phyloP scores from a whole-genome alignment of 1,284 basidiomycete species.

The Rhodotorula sp. region DNA sequence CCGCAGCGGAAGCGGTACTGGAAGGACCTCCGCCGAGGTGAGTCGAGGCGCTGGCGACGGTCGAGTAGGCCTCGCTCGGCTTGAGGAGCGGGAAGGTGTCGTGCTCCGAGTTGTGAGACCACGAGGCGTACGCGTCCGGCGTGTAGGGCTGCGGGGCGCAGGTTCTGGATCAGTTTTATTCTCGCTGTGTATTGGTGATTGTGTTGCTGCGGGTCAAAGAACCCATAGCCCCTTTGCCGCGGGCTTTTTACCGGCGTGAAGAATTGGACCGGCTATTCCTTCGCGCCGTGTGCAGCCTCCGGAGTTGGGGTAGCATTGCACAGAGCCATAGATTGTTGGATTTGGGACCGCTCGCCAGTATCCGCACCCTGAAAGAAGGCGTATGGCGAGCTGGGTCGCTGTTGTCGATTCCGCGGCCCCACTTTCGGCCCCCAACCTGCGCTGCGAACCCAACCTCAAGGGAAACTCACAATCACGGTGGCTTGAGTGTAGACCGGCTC shows the following conservation, averaged over 20 bases:
- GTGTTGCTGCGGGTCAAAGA: too few species aligned
- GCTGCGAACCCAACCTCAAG: background rate
- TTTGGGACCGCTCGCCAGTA: too few species aligned
- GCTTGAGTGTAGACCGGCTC: background rate
- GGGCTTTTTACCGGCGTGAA: too few species aligned
- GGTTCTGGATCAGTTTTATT: background rate
- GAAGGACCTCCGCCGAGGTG: constrained; percentile 8
- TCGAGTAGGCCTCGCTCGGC: background rate
- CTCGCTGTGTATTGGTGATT: too few species aligned
- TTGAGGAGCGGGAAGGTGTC: background rate
- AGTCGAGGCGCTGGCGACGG: constrained; percentile 11
- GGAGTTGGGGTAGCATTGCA: too few species aligned
- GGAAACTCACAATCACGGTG: constrained; percentile 7
- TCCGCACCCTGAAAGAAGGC: too few species aligned
- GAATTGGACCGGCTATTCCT: too few species aligned
- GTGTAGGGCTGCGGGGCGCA: constrained; percentile 6
- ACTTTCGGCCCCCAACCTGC: background rate
- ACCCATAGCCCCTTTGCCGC: too few species aligned
- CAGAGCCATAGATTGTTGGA: too few species aligned
- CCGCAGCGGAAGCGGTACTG: background rate
- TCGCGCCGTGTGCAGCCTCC: too few species aligned
- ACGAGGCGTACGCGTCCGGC: constrained; percentile 15
- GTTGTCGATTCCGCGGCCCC: too few species aligned
- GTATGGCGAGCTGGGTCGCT: too few species aligned
- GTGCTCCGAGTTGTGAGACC: background rate